Conservation (phyloP, 495 filamentous ascomycete species). For the Xylaria telfairii region DNA sequence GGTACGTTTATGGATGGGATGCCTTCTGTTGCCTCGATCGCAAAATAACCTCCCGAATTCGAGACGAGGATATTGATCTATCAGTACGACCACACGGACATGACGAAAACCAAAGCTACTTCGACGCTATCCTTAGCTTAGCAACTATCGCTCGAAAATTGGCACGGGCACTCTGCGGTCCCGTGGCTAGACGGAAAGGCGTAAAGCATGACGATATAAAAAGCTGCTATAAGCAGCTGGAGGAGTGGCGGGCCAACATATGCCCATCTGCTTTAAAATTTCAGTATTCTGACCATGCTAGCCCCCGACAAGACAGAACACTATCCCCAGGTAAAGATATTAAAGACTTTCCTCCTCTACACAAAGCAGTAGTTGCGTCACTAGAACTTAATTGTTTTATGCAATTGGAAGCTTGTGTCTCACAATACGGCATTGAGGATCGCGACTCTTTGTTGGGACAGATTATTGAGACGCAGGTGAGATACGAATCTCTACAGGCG, state of each 20-base stretch:
- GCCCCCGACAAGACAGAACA: neutral
- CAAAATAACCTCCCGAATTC: slow-evolving; percentile 11
- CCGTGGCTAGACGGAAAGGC: neutral
- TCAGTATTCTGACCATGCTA: neutral
- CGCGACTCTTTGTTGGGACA: neutral
- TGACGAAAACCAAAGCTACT: slow-evolving; percentile 11
- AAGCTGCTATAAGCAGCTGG: slow-evolving; percentile 3
- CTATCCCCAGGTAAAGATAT: neutral
- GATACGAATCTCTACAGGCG: slow-evolving; percentile 18
- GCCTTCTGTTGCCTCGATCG: slow-evolving; percentile 12
- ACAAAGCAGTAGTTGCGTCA: neutral
- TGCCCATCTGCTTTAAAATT: neutral
- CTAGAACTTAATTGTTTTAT: slow-evolving; percentile 18
- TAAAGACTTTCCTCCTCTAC: slow-evolving; percentile 4
- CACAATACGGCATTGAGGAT: slow-evolving; percentile 18
- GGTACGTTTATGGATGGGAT: slow-evolving; percentile 15
- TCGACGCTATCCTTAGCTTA: slow-evolving; percentile 15
- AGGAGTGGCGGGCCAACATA: slow-evolving; percentile 3
- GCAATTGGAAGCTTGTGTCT: slow-evolving; percentile 19
- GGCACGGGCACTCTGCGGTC: slow-evolving; percentile 8
- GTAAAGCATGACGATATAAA: slow-evolving; percentile 13
- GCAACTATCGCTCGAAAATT: slow-evolving; percentile 6
- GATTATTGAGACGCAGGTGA: slow-evolving; percentile 7
- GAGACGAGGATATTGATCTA: slow-evolving; percentile 17
- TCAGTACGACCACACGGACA: neutral